A percentile compares a stretch with the other conserved stretches of the same genome.
Evolutionary conservation across 805 yeast genomes (phyloP).

Genomic region (Yarrowia osloensis): DNA sequence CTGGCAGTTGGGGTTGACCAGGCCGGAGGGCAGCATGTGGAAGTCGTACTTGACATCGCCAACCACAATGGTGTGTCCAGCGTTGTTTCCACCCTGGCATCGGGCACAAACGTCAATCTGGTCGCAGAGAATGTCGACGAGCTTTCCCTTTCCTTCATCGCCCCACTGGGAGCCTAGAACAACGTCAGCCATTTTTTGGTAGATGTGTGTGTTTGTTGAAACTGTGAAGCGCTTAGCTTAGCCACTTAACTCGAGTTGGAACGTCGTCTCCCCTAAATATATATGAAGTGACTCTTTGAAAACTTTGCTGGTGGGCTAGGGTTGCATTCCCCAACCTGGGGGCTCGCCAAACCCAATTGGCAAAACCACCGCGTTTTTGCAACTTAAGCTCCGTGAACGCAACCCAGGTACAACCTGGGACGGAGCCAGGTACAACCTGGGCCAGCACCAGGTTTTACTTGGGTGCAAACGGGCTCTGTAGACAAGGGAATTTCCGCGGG

Average conservation of each 20-base stretch:
- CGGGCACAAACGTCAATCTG: slow-evolving; percentile 95
- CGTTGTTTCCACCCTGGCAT: slow-evolving; percentile 97
- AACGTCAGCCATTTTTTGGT: slow-evolving; percentile 68
- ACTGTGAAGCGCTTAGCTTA: slow-evolving; percentile 29
- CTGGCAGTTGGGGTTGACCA: slow-evolving; percentile 86
- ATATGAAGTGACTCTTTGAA: slow-evolving; percentile 25
- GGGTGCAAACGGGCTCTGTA: not conserved
- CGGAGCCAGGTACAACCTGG: slow-evolving; percentile 27
- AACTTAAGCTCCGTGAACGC: slow-evolving; percentile 8
- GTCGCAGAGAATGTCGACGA: slow-evolving; percentile 93
- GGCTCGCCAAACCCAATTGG: not conserved
- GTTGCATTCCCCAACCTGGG: not conserved
- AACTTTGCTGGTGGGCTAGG: slow-evolving; percentile 25
- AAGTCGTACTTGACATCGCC: slow-evolving; percentile 87
- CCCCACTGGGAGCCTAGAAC: slow-evolving; percentile 99
- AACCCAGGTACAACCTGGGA: slow-evolving; percentile 29
- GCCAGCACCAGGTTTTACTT: not conserved
- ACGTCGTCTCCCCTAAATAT: not conserved
- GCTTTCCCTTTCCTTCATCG: slow-evolving; percentile 98
- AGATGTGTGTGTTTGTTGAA: not conserved
- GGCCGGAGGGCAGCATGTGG: slow-evolving; percentile 99
- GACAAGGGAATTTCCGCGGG: not conserved
- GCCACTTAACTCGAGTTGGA: slow-evolving; percentile 13
- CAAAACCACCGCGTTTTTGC: slow-evolving; percentile 10
- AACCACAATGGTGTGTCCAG: slow-evolving; percentile 98